Evolutionary conservation across 2,329 filamentous ascomycete species (phyloP), one percentile per base, ranked within the genome.

Genomic region (Hymenoscyphus albidus): DNA sequence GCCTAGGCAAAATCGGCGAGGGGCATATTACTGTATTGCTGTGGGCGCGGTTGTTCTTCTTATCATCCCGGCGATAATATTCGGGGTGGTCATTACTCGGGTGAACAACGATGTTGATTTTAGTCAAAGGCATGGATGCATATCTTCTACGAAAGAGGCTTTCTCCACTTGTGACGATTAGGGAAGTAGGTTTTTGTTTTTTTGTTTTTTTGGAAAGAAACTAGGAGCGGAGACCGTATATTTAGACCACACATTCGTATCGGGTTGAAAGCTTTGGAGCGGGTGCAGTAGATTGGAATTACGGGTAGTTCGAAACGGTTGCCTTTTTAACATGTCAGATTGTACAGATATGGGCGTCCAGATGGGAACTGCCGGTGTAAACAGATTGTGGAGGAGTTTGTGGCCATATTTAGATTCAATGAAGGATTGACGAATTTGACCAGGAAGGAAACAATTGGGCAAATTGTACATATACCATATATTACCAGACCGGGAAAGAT

Each of bases 11-110:
- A 48, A 54, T 6, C 14, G 59, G 38, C 44, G 35, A 18, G 48
- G 48, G 13, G 59, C 59, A 18, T 61, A 51, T 13, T 32, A 38
- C 42, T 61, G 59, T n/a, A 54, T 61, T 22, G 42, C 13, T 6
- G 48, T 54, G 0, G 40, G 40, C 13, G 27, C 51, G 13, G 54
- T 54, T 7, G 32, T 51, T 16, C 59, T 61, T 22, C 22, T 61
- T 6, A n/a, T 61, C n/a, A 35, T 61, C 4, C 59, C 59, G 12
- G 5, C 59, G 14, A 31, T 54, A 42, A 61, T 61, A 51, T 61
- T 61, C 42, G 42, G 42, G 5, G 35, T 61, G 31, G 59, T 61
- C 14, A 18, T 61, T 3, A 54, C 48, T n/a, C 48, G 22, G 3
- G 48, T 54, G 48, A 54, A 54, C 13, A 54, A 54, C 9, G 22